phyloP scores from a whole-genome alignment of 2,329 filamentous ascomycete species.

The Stachybotrys chartarum region DNA sequence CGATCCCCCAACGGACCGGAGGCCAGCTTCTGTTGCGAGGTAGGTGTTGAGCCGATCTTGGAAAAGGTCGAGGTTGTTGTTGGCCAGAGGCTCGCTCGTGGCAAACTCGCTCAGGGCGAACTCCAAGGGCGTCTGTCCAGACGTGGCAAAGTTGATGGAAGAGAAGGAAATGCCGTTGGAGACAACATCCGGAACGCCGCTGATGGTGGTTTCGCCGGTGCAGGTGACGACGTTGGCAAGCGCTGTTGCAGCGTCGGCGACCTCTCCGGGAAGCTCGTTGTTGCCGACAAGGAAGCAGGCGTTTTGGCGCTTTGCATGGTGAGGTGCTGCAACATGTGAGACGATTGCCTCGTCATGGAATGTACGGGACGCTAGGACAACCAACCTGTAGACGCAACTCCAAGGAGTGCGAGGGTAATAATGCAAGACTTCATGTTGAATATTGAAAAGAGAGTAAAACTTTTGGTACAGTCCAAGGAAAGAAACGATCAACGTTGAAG shows the following conservation, averaged over 20 bases:
- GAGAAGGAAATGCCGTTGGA: constrained; percentile 44
- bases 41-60: constrained; percentile 49
- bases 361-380: too few relatives aligned
- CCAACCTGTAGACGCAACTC: too few relatives aligned
- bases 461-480: too few relatives aligned
- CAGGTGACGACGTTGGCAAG: constrained; percentile 43
- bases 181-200: constrained; percentile 48
- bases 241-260: constrained; percentile 30
- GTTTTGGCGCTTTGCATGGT: constrained; percentile 16
- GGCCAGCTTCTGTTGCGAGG: constrained; percentile 51
- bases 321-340: background rate
- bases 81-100: constrained; percentile 40
- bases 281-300: constrained; percentile 50
- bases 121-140: constrained; percentile 37
- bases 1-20: constrained; percentile 44
- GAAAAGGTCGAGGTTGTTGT: constrained; percentile 42
- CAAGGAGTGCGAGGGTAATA: too few relatives aligned
- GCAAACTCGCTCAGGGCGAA: constrained; percentile 49
- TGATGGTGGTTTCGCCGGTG: constrained; percentile 37
- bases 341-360: too few relatives aligned
- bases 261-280: constrained; percentile 42
- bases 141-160: constrained; percentile 47
- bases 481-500: too few relatives aligned
- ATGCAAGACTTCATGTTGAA: too few relatives aligned
- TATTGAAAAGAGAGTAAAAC: too few relatives aligned